These are phyloP conservation scores for Backusella macrospora DNA, from an alignment of 192 early-diverging fungal genomes.

Conservation along the genomic window DNA sequence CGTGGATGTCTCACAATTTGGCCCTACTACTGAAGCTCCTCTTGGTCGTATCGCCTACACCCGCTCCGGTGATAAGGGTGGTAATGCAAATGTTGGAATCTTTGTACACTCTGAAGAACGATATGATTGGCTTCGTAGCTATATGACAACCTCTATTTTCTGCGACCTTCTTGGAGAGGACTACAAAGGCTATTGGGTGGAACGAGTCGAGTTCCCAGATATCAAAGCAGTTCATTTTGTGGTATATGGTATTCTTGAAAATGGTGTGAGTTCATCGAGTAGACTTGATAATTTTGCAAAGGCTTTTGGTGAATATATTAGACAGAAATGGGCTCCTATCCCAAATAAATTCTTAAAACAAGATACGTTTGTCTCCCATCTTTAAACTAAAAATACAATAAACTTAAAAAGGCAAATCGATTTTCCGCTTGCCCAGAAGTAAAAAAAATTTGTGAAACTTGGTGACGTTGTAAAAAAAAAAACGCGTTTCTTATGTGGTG, in stretches of 20 bases:
- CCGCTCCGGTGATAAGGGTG: neutral
- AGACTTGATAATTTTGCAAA: constrained; percentile 8
- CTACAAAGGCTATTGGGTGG: neutral
- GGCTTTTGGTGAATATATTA: neutral
- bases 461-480: constrained; percentile 5
- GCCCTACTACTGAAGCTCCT: neutral
- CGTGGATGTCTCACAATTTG: neutral
- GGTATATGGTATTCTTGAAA: neutral
- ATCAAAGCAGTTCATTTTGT: neutral
- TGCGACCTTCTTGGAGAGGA: constrained; percentile 1
- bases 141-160: neutral
- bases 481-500: constrained; percentile 8
- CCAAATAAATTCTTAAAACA: neutral
- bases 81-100: neutral
- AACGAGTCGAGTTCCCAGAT: neutral
- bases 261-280: neutral
- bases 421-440: neutral
- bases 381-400: neutral
- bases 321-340: constrained; percentile 5
- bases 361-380: neutral
- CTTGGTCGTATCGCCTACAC: neutral
- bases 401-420: neutral
- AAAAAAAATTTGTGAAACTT: neutral
- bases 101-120: neutral
- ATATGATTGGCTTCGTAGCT: neutral